Evolutionary conservation across 805 yeast species (phyloP).

Genomic region (Lipomyces lipofer): DNA sequence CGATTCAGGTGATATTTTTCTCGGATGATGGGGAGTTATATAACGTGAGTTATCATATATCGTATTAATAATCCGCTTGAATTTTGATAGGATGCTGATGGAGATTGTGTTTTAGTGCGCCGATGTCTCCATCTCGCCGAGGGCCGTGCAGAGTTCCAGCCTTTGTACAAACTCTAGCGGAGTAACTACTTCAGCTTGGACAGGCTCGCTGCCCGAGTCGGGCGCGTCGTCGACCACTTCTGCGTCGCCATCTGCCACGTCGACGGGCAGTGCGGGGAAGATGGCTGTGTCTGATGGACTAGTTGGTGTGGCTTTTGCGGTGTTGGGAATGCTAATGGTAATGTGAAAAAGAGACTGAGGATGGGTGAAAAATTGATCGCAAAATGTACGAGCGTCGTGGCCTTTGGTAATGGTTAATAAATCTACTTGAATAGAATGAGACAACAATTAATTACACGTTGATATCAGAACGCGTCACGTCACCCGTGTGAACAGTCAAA

Average conservation of each 20-base stretch:
- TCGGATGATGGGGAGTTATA: constrained; percentile 36
- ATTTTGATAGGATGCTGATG: not conserved
- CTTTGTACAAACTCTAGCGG: constrained; percentile 34
- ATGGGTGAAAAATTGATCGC: no score
- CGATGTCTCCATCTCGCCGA: constrained; percentile 30
- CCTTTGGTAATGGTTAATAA: no score
- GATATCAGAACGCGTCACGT: no score
- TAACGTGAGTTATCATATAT: constrained; percentile 28
- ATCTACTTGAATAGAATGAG: no score
- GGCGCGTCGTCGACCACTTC: constrained; percentile 19
- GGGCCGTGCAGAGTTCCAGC: constrained; percentile 25
- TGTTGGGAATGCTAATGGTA: no score
- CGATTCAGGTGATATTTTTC: constrained; percentile 34
- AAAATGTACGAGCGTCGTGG: no score
- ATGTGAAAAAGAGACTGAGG: no score
- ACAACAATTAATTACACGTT: no score
- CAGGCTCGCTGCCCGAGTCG: constrained; percentile 29
- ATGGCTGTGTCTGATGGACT: constrained; percentile 11
- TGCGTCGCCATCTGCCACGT: constrained; percentile 8
- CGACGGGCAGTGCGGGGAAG: constrained; percentile 2
- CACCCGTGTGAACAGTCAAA: no score
- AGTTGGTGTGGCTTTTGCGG: constrained; percentile 14
- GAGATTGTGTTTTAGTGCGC: constrained; percentile 25
- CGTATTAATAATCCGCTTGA: not conserved
- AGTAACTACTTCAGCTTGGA: constrained; percentile 29